A percentile compares a stretch with the other conserved stretches of the same genome.
phyloP scores from a whole-genome alignment of 2,329 filamentous ascomycete species.

The Corniculantispora saksenae region DNA sequence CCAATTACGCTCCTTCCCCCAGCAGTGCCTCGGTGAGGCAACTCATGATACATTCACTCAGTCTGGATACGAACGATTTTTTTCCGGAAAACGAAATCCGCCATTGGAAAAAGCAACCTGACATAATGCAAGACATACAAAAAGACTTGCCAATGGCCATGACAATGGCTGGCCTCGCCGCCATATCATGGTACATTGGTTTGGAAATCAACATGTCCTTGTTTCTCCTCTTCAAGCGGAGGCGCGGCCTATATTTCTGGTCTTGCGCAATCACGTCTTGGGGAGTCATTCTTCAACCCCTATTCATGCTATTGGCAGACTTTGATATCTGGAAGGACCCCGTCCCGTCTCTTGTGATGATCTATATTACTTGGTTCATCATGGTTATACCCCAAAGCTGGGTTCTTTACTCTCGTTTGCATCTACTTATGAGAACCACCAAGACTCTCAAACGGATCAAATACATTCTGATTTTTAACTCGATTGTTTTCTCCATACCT shows the following conservation, averaged over 20 bases:
- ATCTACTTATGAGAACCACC: slow-evolving; percentile 56
- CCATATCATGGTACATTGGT: slow-evolving; percentile 36
- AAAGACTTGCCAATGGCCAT: slow-evolving; percentile 31
- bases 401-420: slow-evolving; percentile 61
- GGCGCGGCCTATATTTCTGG: slow-evolving; percentile 35
- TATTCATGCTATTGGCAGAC: slow-evolving; percentile 46
- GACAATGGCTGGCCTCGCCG: slow-evolving; percentile 37
- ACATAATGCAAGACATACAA: slow-evolving; percentile 23
- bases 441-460: slow-evolving; percentile 48
- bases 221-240: slow-evolving; percentile 31
- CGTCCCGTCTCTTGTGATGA: slow-evolving; percentile 21
- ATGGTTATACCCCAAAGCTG: slow-evolving; percentile 62
- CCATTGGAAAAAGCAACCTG: too few relatives aligned
- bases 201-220: slow-evolving; percentile 32
- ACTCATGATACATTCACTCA: too few relatives aligned
- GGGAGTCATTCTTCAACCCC: slow-evolving; percentile 34
- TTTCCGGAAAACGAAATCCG: too few relatives aligned
- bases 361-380: slow-evolving; percentile 27
- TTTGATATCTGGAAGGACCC: slow-evolving; percentile 23
- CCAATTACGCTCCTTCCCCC: too few relatives aligned
- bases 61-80: too few relatives aligned
- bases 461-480: slow-evolving; percentile 56
- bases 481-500: slow-evolving; percentile 51
- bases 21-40: too few relatives aligned
- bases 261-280: slow-evolving; percentile 31